phyloP scores from a whole-genome alignment of 352 stramenopile genomes.

The Phytophthora cajani region DNA sequence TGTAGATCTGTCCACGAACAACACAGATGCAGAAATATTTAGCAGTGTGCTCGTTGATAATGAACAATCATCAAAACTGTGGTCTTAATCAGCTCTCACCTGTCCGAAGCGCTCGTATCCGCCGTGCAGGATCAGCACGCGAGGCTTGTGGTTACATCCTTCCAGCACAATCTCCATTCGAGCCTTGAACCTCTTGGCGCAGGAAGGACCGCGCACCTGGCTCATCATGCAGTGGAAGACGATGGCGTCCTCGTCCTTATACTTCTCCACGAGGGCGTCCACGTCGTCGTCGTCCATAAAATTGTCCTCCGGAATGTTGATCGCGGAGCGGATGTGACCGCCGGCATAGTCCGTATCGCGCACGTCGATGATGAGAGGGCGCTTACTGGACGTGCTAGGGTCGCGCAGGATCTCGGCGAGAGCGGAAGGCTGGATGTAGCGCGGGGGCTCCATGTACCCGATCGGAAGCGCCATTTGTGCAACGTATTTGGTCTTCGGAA shows the following conservation, averaged over 20 bases:
- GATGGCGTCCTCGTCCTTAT: slow-evolving; percentile 67
- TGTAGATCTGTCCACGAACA: slow-evolving; percentile 54
- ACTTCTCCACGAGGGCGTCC: slow-evolving; percentile 72
- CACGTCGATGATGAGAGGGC: slow-evolving; percentile 76
- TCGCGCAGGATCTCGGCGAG: slow-evolving; percentile 65
- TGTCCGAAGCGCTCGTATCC: slow-evolving; percentile 73
- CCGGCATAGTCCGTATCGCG: slow-evolving; percentile 76
- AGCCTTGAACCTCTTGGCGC: slow-evolving; percentile 75
- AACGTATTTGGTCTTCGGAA: background rate
- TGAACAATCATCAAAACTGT: slow-evolving; percentile 1
- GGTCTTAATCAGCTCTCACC: slow-evolving; percentile 47
- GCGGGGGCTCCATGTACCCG: slow-evolving; percentile 43
- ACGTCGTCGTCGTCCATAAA: slow-evolving; percentile 87
- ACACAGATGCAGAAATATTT: slow-evolving; percentile 27
- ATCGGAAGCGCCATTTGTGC: slow-evolving; percentile 31
- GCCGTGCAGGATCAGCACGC: slow-evolving; percentile 73
- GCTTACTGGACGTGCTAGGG: slow-evolving; percentile 27
- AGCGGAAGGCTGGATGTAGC: slow-evolving; percentile 57
- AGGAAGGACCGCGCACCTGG: slow-evolving; percentile 83
- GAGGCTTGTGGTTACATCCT: slow-evolving; percentile 50
- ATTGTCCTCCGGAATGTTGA: slow-evolving; percentile 82
- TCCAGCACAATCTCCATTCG: slow-evolving; percentile 64
- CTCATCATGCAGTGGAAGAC: slow-evolving; percentile 92
- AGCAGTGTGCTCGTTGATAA: slow-evolving; percentile 10
- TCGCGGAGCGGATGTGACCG: slow-evolving; percentile 76